phyloP scores from a whole-genome alignment of 2,329 filamentous ascomycete genomes.

The Venturia asperata region DNA sequence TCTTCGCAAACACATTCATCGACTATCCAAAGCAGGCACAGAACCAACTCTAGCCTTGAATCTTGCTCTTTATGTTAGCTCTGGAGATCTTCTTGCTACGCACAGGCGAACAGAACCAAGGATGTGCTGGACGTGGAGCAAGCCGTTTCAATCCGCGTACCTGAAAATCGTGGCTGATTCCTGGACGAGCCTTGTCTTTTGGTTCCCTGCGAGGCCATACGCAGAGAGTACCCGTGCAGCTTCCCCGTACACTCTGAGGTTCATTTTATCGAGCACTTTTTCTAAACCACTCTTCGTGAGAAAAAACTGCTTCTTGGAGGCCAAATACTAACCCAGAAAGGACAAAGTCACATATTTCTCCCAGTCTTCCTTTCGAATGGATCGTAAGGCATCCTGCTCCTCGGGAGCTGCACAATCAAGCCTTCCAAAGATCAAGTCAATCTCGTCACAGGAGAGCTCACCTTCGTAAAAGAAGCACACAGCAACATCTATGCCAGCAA shows the following conservation, averaged over 20 bases:
- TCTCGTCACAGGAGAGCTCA: neutral
- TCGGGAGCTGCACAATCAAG: neutral
- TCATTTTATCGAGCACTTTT: neutral
- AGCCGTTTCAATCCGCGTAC: neutral
- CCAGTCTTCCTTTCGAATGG: neutral
- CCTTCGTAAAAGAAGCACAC: too few species aligned
- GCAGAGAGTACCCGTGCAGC: neutral
- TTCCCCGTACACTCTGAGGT: neutral
- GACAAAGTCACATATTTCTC: too few species aligned
- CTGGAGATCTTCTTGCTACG: neutral
- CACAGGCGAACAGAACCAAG: neutral
- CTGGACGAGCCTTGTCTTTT: neutral
- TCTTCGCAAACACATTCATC: too few species aligned
- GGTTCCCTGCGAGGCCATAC: neutral
- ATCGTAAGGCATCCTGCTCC: neutral
- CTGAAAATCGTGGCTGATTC: neutral
- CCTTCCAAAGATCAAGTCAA: neutral
- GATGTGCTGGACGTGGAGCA: neutral
- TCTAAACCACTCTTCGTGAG: neutral
- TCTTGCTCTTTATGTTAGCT: neutral
- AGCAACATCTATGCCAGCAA: slow-evolving; percentile 6
- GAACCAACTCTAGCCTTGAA: neutral
- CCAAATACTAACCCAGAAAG: too few species aligned
- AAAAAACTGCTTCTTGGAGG: too few species aligned
- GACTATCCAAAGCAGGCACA: neutral